Evolutionary conservation across 2,329 filamentous ascomycete species (phyloP), one percentile per base, ranked within the genome.

Genomic region (Sordariomycetes sp.): DNA sequence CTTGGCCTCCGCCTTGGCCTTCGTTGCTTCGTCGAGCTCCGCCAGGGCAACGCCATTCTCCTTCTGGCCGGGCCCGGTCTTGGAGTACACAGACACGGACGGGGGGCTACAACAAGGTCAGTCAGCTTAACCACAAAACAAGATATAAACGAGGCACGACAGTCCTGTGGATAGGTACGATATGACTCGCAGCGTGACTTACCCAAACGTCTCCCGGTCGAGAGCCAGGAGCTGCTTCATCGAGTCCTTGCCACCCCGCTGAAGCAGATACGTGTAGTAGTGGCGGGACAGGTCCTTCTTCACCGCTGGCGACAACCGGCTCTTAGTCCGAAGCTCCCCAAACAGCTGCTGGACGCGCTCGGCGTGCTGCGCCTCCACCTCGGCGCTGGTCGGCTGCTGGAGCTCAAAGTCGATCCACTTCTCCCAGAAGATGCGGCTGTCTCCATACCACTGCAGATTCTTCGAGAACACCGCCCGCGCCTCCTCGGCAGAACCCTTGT

Each of bases 391-490:
- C 12, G 89, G 86, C 68, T 96, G 91, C 58, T 88, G 84, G 54
- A 95, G 76, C 73, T 99, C 94, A 66, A 99, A 96, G 59, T 86
- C 76, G 57, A 97, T 80, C 76, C 90, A 97, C 65, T 82, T 88
- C 63, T 84, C 78, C 92, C 94, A 99, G 76, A 97, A 97, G 51
- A 88, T 77, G 36, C 84, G 81, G 69, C 90, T 96, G 66, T 94
- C 89, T 2, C 85, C 78, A 67, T 95, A 96, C 77, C 84, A 89
- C 66, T 90, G 84, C 58, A 87, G 79, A 64, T 96, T 92, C 70
- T 86, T 87, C 60, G 84, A 74, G 73, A 92, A 97, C 1, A 96
- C 82, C 56, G 86, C 81, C 32, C 94, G 87, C 45, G 91, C 91
- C 64, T 92, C 89, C 10, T 89, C 85, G 0, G 83, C 76, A 0